Conservation (phyloP, 257 asterid genomes). For the Solanum clarkiae region DNA sequence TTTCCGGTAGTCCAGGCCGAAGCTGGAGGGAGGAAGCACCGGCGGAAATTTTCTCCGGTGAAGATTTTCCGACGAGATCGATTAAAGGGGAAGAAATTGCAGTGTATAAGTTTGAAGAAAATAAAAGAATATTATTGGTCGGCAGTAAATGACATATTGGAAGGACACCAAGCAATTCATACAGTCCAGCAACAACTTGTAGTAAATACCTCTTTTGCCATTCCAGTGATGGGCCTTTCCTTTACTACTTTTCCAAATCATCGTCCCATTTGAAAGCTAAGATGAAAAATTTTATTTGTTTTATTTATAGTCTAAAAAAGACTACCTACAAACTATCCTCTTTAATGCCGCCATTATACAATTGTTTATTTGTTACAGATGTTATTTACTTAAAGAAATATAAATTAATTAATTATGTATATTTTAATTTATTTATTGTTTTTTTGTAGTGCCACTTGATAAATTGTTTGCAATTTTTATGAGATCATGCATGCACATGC, state of each 20-base stretch:
- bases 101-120: slow-evolving; percentile 21
- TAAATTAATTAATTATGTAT: too few species aligned
- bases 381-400: background rate
- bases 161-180: slow-evolving; percentile 22
- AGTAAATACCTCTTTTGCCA: slow-evolving; percentile 35
- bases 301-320: too few species aligned
- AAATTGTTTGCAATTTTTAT: background rate
- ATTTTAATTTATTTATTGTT: background rate
- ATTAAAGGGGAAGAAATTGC: slow-evolving; percentile 30
- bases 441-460: background rate
- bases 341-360: too few species aligned
- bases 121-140: slow-evolving; percentile 28
- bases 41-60: slow-evolving; percentile 24
- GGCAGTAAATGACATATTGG: slow-evolving; percentile 24
- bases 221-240: slow-evolving; percentile 58
- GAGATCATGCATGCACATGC: background rate
- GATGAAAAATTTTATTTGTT: background rate
- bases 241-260: slow-evolving; percentile 12
- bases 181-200: slow-evolving; percentile 38
- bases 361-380: background rate
- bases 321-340: too few species aligned
- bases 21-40: slow-evolving; percentile 29
- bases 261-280: background rate
- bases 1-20: slow-evolving; percentile 33
- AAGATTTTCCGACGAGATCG: slow-evolving; percentile 31